phyloP scores from a whole-genome alignment of 2,329 filamentous ascomycete species.

The Rhinocladiella similis region DNA sequence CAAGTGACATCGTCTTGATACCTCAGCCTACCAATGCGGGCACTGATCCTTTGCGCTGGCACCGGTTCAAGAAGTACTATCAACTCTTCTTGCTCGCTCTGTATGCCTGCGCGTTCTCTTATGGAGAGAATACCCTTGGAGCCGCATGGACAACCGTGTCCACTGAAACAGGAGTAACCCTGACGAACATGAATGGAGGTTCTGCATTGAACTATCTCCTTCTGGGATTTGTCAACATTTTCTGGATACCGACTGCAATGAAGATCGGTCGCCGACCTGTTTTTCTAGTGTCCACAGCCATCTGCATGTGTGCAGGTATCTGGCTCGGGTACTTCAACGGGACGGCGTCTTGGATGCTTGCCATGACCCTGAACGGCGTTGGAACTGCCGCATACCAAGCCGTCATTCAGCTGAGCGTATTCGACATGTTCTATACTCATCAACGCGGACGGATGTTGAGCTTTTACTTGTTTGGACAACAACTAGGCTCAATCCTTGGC shows the following conservation, averaged over 20 bases:
- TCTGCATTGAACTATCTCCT: slow-evolving; percentile 44
- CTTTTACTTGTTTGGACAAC: slow-evolving; percentile 47
- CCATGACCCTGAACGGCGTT: slow-evolving; percentile 59
- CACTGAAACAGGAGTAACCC: slow-evolving; percentile 38
- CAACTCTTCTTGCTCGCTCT: slow-evolving; percentile 41
- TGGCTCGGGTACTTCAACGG: slow-evolving; percentile 62
- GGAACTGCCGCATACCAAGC: slow-evolving; percentile 52
- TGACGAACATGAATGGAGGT: slow-evolving; percentile 44
- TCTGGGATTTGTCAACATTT: slow-evolving; percentile 43
- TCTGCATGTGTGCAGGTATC: slow-evolving; percentile 55
- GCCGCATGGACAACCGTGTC: slow-evolving; percentile 45
- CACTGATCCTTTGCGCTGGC: slow-evolving; percentile 38
- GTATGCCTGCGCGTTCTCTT: slow-evolving; percentile 44
- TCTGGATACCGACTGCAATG: slow-evolving; percentile 43
- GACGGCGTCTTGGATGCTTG: slow-evolving; percentile 63
- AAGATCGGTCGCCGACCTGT: slow-evolving; percentile 56
- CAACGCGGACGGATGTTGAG: slow-evolving; percentile 51
- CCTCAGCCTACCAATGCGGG: slow-evolving; percentile 35
- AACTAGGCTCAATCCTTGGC: slow-evolving; percentile 37
- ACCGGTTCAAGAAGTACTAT: slow-evolving; percentile 40
- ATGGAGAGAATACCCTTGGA: slow-evolving; percentile 44
- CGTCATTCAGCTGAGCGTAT: slow-evolving; percentile 45
- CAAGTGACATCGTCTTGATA: slow-evolving; percentile 36
- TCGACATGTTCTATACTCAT: slow-evolving; percentile 52
- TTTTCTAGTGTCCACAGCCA: slow-evolving; percentile 51